Evolutionary conservation across 2,329 filamentous ascomycete genomes (phyloP).

Genomic region (Monilinia fructicola): DNA sequence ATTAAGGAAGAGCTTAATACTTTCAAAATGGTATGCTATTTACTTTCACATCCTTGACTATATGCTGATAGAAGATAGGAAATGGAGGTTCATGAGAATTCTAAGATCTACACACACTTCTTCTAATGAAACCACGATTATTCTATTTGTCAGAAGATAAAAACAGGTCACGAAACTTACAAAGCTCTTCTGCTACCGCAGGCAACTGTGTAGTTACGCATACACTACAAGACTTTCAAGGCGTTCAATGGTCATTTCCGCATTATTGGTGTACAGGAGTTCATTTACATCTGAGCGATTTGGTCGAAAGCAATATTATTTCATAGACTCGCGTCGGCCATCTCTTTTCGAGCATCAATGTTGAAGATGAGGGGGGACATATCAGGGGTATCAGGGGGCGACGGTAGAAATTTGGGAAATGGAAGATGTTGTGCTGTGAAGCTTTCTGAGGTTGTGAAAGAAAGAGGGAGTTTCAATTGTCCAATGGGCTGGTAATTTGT

Average conservation of each 20-base stretch:
- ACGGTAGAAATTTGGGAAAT: conserved; percentile 27
- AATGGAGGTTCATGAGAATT: conserved; percentile 99
- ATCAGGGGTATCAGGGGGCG: conserved; percentile 21
- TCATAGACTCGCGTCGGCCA: conserved; percentile 40
- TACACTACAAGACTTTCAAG: conserved; percentile 35
- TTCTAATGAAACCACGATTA: conserved; percentile 66
- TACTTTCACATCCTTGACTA: conserved; percentile 22
- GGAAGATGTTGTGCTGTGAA: conserved; percentile 37
- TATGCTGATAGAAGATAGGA: conserved; percentile 64
- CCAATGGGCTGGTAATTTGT: conserved; percentile 30
- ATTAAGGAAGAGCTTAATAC: conserved; percentile 99
- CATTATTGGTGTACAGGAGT: conserved; percentile 42
- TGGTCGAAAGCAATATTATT: conserved; percentile 37
- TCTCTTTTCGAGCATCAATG: conserved; percentile 36
- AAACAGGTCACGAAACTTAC: conserved; percentile 23
- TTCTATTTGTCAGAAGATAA: conserved; percentile 23
- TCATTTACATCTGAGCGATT: conserved; percentile 41
- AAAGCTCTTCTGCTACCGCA: conserved; percentile 29
- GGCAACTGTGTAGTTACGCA: conserved; percentile 36
- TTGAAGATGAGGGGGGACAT: conserved; percentile 26
- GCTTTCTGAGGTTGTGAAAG: conserved; percentile 29
- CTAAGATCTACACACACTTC: conserved; percentile 99
- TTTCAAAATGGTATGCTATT: conserved; percentile 87
- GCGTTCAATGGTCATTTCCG: conserved; percentile 36
- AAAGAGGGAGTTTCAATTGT: conserved; percentile 23